A percentile compares a stretch with the other conserved stretches of the same genome.
Evolutionary conservation across 495 filamentous ascomycete genomes (phyloP).

Genomic region (Trichoderma virens): DNA sequence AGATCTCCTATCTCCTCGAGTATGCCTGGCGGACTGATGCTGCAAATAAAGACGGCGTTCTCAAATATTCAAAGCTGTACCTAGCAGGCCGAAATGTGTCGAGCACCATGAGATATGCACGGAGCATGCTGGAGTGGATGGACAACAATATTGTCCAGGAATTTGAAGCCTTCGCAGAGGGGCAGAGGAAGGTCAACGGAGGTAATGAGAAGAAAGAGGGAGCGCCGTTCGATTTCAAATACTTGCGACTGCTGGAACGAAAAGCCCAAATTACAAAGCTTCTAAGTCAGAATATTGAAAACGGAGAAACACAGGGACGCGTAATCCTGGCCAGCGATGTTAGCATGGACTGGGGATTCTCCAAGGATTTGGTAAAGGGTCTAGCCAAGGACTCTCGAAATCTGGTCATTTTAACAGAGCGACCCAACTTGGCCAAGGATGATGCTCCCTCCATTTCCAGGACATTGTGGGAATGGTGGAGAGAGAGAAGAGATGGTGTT

Average conservation of each 20-base stretch:
- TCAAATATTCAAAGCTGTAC: slow-evolving; percentile 66
- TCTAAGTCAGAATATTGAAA: slow-evolving; percentile 28
- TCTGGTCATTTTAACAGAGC: slow-evolving; percentile 78
- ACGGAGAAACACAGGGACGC: slow-evolving; percentile 39
- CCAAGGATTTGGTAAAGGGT: slow-evolving; percentile 67
- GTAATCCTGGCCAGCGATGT: slow-evolving; percentile 89
- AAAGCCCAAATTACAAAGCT: slow-evolving; percentile 64
- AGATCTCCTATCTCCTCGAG: slow-evolving; percentile 86
- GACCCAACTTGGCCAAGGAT: slow-evolving; percentile 30
- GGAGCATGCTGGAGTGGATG: slow-evolving; percentile 99
- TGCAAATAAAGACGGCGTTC: slow-evolving; percentile 49
- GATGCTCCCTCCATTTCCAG: slow-evolving; percentile 40
- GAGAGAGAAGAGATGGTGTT: slow-evolving; percentile 55
- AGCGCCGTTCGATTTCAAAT: slow-evolving; percentile 85
- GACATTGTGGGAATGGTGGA: slow-evolving; percentile 67
- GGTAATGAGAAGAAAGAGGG: slow-evolving; percentile 38
- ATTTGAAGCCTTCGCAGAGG: slow-evolving; percentile 69
- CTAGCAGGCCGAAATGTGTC: slow-evolving; percentile 72
- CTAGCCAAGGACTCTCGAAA: slow-evolving; percentile 72
- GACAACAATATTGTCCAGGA: slow-evolving; percentile 86
- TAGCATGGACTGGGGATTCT: slow-evolving; percentile 92
- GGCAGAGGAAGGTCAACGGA: slow-evolving; percentile 36
- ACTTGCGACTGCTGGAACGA: slow-evolving; percentile 71
- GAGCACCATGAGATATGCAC: slow-evolving; percentile 76
- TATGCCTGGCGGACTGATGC: slow-evolving; percentile 71